Evolutionary conservation across 495 filamentous ascomycete species (phyloP).

Genomic region (Evernia prunastri): DNA sequence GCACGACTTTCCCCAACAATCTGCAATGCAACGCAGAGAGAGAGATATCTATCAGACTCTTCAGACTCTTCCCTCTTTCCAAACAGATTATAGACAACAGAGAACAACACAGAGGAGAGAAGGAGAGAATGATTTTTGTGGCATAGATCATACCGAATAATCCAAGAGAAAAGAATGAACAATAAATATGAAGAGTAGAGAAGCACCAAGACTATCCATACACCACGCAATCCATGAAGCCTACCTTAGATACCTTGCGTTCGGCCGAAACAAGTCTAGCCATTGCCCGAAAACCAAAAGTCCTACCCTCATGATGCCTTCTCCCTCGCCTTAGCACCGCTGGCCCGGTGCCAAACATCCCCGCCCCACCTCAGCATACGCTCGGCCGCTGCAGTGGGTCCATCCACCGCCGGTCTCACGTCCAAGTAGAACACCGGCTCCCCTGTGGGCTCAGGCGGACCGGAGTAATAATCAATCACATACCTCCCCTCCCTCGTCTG

Average conservation of each 20-base stretch:
- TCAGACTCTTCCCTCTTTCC: no score
- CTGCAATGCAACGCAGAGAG: no score
- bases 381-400: constrained; percentile 72
- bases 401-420: constrained; percentile 88
- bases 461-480: constrained; percentile 97
- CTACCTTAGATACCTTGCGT: not conserved
- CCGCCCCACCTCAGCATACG: constrained; percentile 83
- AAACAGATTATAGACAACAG: no score
- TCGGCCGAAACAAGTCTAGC: not conserved
- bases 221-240: not conserved
- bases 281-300: not conserved
- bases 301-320: not conserved
- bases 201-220: not conserved
- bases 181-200: no score
- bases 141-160: no score
- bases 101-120: no score
- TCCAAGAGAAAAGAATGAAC: no score
- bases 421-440: constrained; percentile 96
- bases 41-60: no score
- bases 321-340: constrained; percentile 49
- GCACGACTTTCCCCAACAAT: no score
- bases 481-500: constrained; percentile 73
- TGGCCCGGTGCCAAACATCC: constrained; percentile 88
- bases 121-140: no score
- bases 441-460: constrained; percentile 74